These are phyloP conservation scores for Cercospora sp. DNA, from an alignment of 2,329 filamentous ascomycete species.

Conservation along the genomic window DNA sequence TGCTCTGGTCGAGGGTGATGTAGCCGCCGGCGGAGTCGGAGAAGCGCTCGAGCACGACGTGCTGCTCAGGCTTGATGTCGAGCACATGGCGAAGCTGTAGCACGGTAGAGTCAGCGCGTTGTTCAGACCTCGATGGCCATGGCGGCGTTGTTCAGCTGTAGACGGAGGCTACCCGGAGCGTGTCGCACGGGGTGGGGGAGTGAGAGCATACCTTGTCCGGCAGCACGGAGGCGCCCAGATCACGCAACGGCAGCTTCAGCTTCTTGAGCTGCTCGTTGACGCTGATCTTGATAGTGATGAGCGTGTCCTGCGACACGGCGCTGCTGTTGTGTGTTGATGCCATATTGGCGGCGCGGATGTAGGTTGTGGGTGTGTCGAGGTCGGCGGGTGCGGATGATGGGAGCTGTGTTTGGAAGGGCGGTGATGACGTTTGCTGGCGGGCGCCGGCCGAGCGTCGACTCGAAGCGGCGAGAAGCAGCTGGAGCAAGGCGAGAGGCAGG, in stretches of 20 bases:
- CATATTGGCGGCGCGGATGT: constrained; percentile 37
- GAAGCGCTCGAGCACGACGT: constrained; percentile 81
- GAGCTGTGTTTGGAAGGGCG: not conserved
- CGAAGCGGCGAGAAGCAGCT: not conserved
- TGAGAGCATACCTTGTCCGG: constrained; percentile 72
- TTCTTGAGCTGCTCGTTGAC: constrained; percentile 74
- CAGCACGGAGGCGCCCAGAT: constrained; percentile 72
- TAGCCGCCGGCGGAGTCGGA: constrained; percentile 87
- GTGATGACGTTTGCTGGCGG: constrained; percentile 13
- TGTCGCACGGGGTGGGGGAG: constrained; percentile 12
- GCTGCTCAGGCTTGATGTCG: constrained; percentile 60
- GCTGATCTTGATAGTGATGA: constrained; percentile 82
- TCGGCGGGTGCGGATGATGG: constrained; percentile 4
- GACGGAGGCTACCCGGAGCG: not conserved
- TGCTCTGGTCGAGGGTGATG: constrained; percentile 74
- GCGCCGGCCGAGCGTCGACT: constrained; percentile 5
- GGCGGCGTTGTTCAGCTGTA: constrained; percentile 1
- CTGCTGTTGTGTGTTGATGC: constrained; percentile 35
- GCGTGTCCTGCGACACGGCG: constrained; percentile 64
- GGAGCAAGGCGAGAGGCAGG: not conserved
- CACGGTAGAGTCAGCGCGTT: constrained; percentile 24
- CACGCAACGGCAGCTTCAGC: constrained; percentile 85
- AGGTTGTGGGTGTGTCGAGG: constrained; percentile 1
- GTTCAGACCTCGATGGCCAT: not conserved
- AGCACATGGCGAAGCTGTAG: constrained; percentile 69